A percentile compares a stretch with the other conserved stretches of the same genome.
Evolutionary conservation across 768 basidiomycete genomes (phyloP).

Genomic region (Boletus huronensis): DNA sequence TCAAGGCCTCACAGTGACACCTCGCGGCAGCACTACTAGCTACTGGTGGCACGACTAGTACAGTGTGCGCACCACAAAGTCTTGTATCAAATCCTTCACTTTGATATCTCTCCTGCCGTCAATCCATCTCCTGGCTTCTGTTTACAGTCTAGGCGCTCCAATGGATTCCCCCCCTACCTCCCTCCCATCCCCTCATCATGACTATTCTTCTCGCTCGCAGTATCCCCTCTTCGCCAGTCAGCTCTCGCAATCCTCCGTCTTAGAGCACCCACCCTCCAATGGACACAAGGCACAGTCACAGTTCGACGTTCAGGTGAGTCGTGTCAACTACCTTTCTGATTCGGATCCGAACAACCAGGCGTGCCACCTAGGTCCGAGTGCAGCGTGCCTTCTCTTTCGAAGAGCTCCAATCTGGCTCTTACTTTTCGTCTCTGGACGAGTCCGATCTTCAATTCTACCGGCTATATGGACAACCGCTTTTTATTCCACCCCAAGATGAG

Average conservation of each 20-base stretch:
- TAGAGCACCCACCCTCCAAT: neutral
- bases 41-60: too few relatives aligned
- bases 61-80: too few relatives aligned
- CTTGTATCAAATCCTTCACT: slow-evolving; percentile 29
- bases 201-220: neutral
- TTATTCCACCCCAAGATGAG: slow-evolving; percentile 28
- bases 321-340: neutral
- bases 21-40: too few relatives aligned
- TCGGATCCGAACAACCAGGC: neutral
- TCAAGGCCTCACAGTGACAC: too few relatives aligned
- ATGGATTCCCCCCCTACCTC: slow-evolving; percentile 18
- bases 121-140: too few relatives aligned
- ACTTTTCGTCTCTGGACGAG: slow-evolving; percentile 29
- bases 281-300: slow-evolving; percentile 18
- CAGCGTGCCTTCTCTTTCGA: slow-evolving; percentile 34
- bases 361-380: slow-evolving; percentile 23
- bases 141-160: too few relatives aligned
- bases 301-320: slow-evolving; percentile 25
- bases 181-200: too few relatives aligned
- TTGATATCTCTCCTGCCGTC: too few relatives aligned
- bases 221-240: slow-evolving; percentile 1
- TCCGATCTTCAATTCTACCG: slow-evolving; percentile 33
- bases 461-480: slow-evolving; percentile 31
- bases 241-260: too few relatives aligned
- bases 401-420: slow-evolving; percentile 33